A percentile compares a stretch with the other conserved stretches of the same genome.
phyloP scores from a whole-genome alignment of 306 rosid genomes.

The Acacia acuminata region DNA sequence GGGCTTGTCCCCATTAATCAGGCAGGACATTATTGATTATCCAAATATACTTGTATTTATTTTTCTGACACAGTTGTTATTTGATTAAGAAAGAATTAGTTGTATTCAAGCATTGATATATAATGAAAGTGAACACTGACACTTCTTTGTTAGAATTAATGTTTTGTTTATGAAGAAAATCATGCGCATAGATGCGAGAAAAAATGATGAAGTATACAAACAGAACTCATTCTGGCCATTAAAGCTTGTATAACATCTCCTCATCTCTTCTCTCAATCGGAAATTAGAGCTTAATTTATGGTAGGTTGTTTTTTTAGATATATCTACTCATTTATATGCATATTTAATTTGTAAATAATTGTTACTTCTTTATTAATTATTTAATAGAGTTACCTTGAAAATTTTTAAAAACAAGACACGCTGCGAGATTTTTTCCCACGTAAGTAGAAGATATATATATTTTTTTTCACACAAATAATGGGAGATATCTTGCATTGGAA shows the following conservation, averaged over 20 bases:
- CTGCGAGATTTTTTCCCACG: not conserved
- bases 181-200: not conserved
- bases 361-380: not conserved
- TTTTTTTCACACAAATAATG: too few species aligned
- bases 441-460: too few species aligned
- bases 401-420: not conserved
- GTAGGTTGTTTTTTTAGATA: not conserved
- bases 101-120: constrained; percentile 25
- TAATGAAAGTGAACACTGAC: not conserved
- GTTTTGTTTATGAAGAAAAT: not conserved
- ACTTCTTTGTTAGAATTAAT: not conserved
- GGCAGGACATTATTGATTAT: constrained; percentile 29
- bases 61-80: constrained; percentile 22
- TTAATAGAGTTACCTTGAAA: not conserved
- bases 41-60: constrained; percentile 39
- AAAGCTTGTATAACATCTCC: not conserved
- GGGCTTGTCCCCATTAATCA: constrained; percentile 37
- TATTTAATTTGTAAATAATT: not conserved
- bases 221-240: not conserved
- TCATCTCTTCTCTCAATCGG: not conserved
- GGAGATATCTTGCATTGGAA: too few species aligned
- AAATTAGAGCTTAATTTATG: not conserved
- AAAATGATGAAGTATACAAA: not conserved
- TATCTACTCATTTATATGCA: not conserved
- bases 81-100: constrained; percentile 27